A percentile compares a stretch with the other conserved stretches of the same genome.
These are phyloP conservation scores for Hordeum vulgare DNA, from an alignment of 176 grass and related monocot genomes.

Conservation along the genomic window MorexV3_pseudomolecules_assembly NC_058520.1:619247126-619247625, in stretches of 20 bases:
- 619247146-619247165: constrained; percentile 67
- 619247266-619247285: constrained; percentile 78
- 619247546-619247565: neutral
- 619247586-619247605: neutral
- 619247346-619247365: constrained; percentile 75
- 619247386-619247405: constrained; percentile 82
- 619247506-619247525: neutral
- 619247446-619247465: neutral
- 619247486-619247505: neutral
- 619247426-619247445: constrained; percentile 3
- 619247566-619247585: neutral
- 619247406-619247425: constrained; percentile 14
- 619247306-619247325: constrained; percentile 90
- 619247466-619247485: neutral
- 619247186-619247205: constrained; percentile 78
- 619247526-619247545: neutral
- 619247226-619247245: constrained; percentile 69
- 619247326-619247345: constrained; percentile 65
- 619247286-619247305: constrained; percentile 92
- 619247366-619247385: constrained; percentile 60
- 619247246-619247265: constrained; percentile 67
- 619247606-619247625: neutral
- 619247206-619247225: constrained; percentile 83
- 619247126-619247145: constrained; percentile 91
- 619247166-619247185: constrained; percentile 48